Conservation (phyloP, 2,329 filamentous ascomycete species). For the Xylariaceae sp. region DNA sequence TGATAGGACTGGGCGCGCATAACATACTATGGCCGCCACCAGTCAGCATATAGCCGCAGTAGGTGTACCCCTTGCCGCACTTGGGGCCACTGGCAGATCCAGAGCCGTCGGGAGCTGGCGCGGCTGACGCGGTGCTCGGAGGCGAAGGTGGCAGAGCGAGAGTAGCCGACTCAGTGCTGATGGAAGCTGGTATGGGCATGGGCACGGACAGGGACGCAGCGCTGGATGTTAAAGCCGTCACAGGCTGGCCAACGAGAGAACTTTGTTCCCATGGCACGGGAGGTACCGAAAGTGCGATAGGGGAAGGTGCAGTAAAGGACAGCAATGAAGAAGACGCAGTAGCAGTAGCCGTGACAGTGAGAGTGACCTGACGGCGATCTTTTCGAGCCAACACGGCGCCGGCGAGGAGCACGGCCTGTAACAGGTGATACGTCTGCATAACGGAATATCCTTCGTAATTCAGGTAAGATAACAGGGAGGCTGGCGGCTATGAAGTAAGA, state of each 20-base stretch:
- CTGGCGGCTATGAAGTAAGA: not conserved
- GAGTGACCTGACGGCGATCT: constrained; percentile 22
- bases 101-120: constrained; percentile 15
- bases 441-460: not conserved
- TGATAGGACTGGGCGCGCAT: not conserved
- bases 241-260: not conserved
- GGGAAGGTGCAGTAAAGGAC: constrained; percentile 6
- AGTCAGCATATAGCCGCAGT: constrained; percentile 42
- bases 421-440: constrained; percentile 28
- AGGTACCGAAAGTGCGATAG: constrained; percentile 12
- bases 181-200: not conserved
- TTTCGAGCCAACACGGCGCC: constrained; percentile 21
- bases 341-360: constrained; percentile 22
- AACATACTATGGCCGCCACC: constrained; percentile 38
- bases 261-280: constrained; percentile 24
- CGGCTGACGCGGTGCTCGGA: constrained; percentile 1
- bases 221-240: not conserved
- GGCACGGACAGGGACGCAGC: not conserved
- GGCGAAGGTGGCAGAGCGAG: constrained; percentile 13
- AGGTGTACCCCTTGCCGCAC: constrained; percentile 43
- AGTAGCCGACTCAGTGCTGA: not conserved
- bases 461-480: not conserved
- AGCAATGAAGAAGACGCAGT: not conserved
- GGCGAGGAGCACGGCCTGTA: constrained; percentile 26
- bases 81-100: constrained; percentile 27